These are phyloP conservation scores for Aspergillus coremiiformis DNA, from an alignment of 495 filamentous ascomycete species.

Conservation along the genomic window DNA sequence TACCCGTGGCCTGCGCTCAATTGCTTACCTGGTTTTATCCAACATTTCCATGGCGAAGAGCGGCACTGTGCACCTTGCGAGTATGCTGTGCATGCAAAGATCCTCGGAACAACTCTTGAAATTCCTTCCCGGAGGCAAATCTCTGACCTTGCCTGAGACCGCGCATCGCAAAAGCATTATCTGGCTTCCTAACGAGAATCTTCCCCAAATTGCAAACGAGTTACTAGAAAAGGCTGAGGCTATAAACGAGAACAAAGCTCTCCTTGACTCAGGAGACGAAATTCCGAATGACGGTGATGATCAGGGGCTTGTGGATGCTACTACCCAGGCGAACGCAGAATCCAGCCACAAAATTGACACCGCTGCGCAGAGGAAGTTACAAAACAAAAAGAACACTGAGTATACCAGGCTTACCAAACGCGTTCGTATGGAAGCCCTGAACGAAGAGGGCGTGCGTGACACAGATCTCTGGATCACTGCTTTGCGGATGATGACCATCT, in stretches of 20 bases:
- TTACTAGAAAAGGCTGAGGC: conserved; percentile 51
- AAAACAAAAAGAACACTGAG: conserved; percentile 15
- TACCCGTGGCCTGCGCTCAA: conserved; percentile 38
- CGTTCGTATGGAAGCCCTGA: conserved; percentile 20
- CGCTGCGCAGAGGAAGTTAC: conserved; percentile 13
- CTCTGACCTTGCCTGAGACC: conserved; percentile 18
- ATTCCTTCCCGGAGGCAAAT: conserved; percentile 30
- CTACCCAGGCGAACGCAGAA: not conserved
- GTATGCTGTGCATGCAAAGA: conserved; percentile 36
- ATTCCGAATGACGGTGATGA: conserved; percentile 2
- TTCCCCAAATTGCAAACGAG: conserved; percentile 26
- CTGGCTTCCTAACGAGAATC: conserved; percentile 26
- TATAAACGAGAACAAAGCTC: conserved; percentile 12
- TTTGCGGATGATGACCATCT: conserved; percentile 24
- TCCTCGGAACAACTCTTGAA: conserved; percentile 33
- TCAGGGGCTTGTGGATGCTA: not conserved
- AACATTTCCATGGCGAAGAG: conserved; percentile 30
- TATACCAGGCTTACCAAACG: conserved; percentile 18
- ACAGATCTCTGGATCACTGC: conserved; percentile 30
- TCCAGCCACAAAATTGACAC: not conserved
- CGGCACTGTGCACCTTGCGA: conserved; percentile 37
- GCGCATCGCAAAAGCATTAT: conserved; percentile 28
- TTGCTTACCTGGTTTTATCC: conserved; percentile 38
- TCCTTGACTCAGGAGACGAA: conserved; percentile 3
- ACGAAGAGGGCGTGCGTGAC: conserved; percentile 21